Evolutionary conservation across 1,284 basidiomycete genomes (phyloP).

Genomic region (Papiliotrema flavescens): DNA sequence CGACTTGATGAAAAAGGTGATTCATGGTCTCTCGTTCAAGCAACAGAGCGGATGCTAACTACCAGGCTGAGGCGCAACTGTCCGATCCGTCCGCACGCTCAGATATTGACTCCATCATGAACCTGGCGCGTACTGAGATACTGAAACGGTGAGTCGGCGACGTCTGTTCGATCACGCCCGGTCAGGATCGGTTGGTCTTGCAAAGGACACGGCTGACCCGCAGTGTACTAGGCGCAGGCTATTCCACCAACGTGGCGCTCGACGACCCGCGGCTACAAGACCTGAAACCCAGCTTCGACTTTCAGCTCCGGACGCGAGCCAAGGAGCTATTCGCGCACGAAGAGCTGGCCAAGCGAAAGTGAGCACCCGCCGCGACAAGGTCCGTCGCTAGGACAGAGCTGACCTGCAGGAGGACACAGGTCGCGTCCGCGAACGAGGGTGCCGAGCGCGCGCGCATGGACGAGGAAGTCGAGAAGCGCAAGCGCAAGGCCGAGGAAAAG

Average conservation of each 20-base stretch:
- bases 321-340: slow-evolving; percentile 57
- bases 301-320: slow-evolving; percentile 51
- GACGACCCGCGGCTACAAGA: slow-evolving; percentile 47
- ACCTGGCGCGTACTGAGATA: slow-evolving; percentile 38
- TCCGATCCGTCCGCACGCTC: slow-evolving; percentile 35
- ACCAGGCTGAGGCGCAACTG: slow-evolving; percentile 46
- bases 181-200: background rate
- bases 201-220: background rate
- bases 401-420: slow-evolving; percentile 43
- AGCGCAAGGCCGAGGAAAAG: slow-evolving; percentile 53
- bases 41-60: slow-evolving; percentile 18
- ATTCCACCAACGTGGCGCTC: slow-evolving; percentile 45
- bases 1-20: slow-evolving; percentile 56
- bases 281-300: slow-evolving; percentile 50
- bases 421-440: slow-evolving; percentile 56
- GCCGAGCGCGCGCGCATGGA: slow-evolving; percentile 54
- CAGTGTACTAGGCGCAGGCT: slow-evolving; percentile 38
- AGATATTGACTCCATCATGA: slow-evolving; percentile 49
- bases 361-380: slow-evolving; percentile 11
- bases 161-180: background rate
- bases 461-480: slow-evolving; percentile 49
- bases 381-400: slow-evolving; percentile 1
- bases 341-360: slow-evolving; percentile 53
- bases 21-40: slow-evolving; percentile 1
- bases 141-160: slow-evolving; percentile 40